phyloP scores from a whole-genome alignment of 2,329 filamentous ascomycete genomes.

The Bipolaris oryzae region DNA sequence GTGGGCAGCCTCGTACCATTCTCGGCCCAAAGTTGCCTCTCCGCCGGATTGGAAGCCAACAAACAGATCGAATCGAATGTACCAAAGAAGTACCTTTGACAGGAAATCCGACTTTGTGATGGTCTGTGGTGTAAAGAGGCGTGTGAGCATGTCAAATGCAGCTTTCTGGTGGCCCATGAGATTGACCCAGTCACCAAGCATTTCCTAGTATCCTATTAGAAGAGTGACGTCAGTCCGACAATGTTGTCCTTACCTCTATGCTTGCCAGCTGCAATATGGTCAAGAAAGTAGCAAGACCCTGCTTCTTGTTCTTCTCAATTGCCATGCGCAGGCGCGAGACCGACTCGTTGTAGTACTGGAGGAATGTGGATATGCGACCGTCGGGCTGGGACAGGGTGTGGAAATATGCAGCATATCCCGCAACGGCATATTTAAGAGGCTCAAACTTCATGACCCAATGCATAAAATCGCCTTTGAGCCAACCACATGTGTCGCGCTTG shows the following conservation, averaged over 20 bases:
- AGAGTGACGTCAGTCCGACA: neutral
- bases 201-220: conserved; percentile 67
- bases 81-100: conserved; percentile 83
- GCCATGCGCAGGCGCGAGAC: conserved; percentile 76
- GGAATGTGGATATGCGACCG: conserved; percentile 78
- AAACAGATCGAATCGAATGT: conserved; percentile 84
- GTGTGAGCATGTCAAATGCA: conserved; percentile 78
- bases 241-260: conserved; percentile 72
- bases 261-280: conserved; percentile 91
- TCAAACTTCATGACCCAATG: conserved; percentile 77
- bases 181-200: conserved; percentile 93
- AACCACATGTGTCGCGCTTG: conserved; percentile 71
- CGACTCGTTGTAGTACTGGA: conserved; percentile 89
- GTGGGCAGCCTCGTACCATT: conserved; percentile 75
- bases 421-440: conserved; percentile 81
- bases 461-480: conserved; percentile 74
- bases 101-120: conserved; percentile 73
- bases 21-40: conserved; percentile 71
- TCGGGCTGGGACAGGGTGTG: conserved; percentile 72
- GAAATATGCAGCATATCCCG: conserved; percentile 89
- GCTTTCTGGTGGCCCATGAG: conserved; percentile 91
- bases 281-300: conserved; percentile 75
- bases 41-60: conserved; percentile 82
- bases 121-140: conserved; percentile 77
- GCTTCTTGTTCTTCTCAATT: conserved; percentile 72